phyloP scores from a whole-genome alignment of 164 flowering plant genomes.

The Nymphaea colorata region DNA sequence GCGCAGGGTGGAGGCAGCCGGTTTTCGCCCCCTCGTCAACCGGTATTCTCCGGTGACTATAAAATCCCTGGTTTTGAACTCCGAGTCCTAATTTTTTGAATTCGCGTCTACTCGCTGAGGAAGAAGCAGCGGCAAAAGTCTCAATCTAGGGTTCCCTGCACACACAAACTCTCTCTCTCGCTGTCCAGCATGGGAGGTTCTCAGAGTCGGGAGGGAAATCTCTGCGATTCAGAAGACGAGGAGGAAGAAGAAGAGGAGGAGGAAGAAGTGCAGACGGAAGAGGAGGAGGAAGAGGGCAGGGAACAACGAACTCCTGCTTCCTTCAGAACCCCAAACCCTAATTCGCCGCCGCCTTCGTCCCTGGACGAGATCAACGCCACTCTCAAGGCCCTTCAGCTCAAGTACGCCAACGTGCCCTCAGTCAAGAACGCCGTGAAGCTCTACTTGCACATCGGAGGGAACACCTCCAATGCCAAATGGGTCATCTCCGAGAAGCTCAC shows the following conservation, averaged over 20 bases:
- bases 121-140: no score
- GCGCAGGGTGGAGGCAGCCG: no score
- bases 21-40: no score
- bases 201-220: constrained; percentile 47
- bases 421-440: constrained; percentile 56
- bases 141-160: no score
- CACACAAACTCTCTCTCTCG: neutral
- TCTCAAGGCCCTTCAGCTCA: constrained; percentile 60
- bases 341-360: constrained; percentile 21
- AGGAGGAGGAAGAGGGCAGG: constrained; percentile 7
- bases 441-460: constrained; percentile 51
- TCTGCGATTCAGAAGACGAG: constrained; percentile 35
- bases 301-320: neutral
- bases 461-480: constrained; percentile 76
- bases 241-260: constrained; percentile 6
- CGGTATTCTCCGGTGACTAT: no score
- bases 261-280: constrained; percentile 10
- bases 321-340: constrained; percentile 7
- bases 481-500: constrained; percentile 53
- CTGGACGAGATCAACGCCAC: constrained; percentile 66
- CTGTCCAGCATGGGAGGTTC: constrained; percentile 34
- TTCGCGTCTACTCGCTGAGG: no score
- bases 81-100: no score
- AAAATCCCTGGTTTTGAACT: no score
- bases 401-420: constrained; percentile 26